These are phyloP conservation scores for Eurotiales sp. DNA, from an alignment of 2,329 filamentous ascomycete genomes.

Conservation along the genomic window DNA sequence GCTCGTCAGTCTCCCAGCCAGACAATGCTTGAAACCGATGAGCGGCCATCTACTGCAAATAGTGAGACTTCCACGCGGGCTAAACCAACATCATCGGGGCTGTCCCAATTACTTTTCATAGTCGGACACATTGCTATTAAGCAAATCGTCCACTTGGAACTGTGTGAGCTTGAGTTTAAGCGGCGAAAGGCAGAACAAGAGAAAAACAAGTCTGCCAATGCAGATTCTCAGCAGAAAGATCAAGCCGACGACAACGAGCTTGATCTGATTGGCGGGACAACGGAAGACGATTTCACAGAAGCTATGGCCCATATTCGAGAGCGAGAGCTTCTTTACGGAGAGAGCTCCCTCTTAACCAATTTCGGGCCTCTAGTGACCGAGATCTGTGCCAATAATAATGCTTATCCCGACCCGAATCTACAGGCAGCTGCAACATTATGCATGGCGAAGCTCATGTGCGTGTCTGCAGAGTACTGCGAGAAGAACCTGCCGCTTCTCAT, in stretches of 20 bases:
- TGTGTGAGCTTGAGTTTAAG: conserved; percentile 98
- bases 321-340: conserved; percentile 76
- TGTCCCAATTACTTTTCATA: conserved; percentile 90
- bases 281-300: conserved; percentile 88
- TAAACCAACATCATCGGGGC: conserved; percentile 63
- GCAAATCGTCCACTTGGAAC: conserved; percentile 94
- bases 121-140: conserved; percentile 97
- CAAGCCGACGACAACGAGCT: conserved; percentile 77
- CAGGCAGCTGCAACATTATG: conserved; percentile 93
- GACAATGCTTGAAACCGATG: conserved; percentile 26
- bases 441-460: conserved; percentile 97
- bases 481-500: conserved; percentile 87
- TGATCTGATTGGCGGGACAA: conserved; percentile 94
- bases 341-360: conserved; percentile 76
- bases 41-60: conserved; percentile 32
- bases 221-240: conserved; percentile 47
- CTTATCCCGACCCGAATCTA: conserved; percentile 82
- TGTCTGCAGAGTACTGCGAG: conserved; percentile 95
- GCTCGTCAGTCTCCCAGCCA: conserved; percentile 26
- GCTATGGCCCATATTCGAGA: conserved; percentile 81
- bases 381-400: conserved; percentile 90
- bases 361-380: conserved; percentile 91
- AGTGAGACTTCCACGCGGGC: conserved; percentile 46
- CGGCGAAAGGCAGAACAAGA: conserved; percentile 66
- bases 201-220: conserved; percentile 44